phyloP scores from a whole-genome alignment of 2,329 filamentous ascomycete species.

The Daldinia sp. region DNA sequence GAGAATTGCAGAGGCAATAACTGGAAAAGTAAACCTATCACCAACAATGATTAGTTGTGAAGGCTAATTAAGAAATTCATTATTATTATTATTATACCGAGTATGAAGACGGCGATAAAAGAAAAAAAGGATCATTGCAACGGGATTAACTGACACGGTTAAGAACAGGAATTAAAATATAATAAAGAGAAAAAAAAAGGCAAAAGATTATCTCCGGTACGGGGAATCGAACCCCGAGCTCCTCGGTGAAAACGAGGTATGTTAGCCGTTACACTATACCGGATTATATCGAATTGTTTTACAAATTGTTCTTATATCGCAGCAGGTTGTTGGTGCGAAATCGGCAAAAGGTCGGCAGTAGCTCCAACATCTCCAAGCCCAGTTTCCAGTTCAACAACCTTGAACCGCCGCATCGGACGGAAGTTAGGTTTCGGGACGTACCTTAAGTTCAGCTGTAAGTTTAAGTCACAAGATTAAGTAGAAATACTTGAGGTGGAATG shows the following conservation, averaged over 20 bases:
- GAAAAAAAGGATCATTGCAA: too few relatives aligned
- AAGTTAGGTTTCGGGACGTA: not conserved
- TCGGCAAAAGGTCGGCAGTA: conserved; percentile 7
- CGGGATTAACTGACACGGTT: too few relatives aligned
- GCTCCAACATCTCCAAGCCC: not conserved
- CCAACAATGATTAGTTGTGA: too few relatives aligned
- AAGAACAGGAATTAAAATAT: too few relatives aligned
- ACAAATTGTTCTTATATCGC: not conserved
- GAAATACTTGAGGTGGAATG: not conserved
- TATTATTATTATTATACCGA: too few relatives aligned
- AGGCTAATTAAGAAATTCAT: not conserved
- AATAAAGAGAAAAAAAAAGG: not conserved
- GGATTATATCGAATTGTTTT: conserved; percentile 17
- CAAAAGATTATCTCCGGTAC: conserved; percentile 37
- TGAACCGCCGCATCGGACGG: not conserved
- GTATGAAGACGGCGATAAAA: too few relatives aligned
- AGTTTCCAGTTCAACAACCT: too few relatives aligned
- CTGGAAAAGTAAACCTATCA: not conserved
- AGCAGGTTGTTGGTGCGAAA: not conserved
- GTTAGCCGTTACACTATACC: conserved; percentile 46
- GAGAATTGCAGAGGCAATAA: not conserved
- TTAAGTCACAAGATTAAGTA: not conserved
- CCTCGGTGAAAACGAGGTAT: conserved; percentile 46
- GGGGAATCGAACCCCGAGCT: conserved; percentile 46
- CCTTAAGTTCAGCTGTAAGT: not conserved